Evolutionary conservation across 495 filamentous ascomycete genomes (phyloP).

Genomic region (Penicillium roqueforti): DNA sequence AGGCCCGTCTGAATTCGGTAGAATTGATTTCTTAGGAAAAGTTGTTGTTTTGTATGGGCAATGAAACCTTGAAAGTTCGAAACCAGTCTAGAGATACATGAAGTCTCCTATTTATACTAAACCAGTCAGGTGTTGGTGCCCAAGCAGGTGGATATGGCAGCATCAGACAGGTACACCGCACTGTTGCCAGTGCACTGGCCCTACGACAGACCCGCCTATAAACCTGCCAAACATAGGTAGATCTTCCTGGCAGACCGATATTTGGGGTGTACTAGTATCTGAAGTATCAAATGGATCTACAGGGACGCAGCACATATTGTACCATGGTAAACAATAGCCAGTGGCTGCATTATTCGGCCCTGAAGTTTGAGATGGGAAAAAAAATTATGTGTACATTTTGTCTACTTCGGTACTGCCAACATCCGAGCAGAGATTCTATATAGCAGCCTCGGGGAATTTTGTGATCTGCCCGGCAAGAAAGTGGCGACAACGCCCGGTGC

Average conservation of each 20-base stretch:
- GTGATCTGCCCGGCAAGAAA: neutral
- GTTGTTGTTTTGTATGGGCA: conserved; percentile 3
- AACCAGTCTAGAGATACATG: neutral
- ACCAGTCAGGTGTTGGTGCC: conserved; percentile 19
- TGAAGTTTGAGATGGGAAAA: neutral
- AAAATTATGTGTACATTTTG: conserved; percentile 9
- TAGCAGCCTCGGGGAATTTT: conserved; percentile 1
- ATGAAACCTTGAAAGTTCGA: neutral
- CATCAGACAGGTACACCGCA: neutral
- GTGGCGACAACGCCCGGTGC: neutral
- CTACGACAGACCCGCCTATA: neutral
- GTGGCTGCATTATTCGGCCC: neutral
- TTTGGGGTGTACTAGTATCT: neutral
- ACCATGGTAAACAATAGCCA: neutral
- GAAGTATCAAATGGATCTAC: neutral
- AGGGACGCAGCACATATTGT: neutral
- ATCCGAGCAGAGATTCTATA: neutral
- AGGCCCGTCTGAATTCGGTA: conserved; percentile 15
- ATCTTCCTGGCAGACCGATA: neutral
- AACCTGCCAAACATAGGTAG: neutral
- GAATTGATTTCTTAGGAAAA: conserved; percentile 2
- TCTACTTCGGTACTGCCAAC: neutral
- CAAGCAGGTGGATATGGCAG: neutral
- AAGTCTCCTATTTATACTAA: neutral
- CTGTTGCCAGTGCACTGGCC: neutral